Evolutionary conservation across 164 flowering plant species (phyloP), one percentile per base, ranked within the genome.

Genomic region (Berberis vulgaris): DNA sequence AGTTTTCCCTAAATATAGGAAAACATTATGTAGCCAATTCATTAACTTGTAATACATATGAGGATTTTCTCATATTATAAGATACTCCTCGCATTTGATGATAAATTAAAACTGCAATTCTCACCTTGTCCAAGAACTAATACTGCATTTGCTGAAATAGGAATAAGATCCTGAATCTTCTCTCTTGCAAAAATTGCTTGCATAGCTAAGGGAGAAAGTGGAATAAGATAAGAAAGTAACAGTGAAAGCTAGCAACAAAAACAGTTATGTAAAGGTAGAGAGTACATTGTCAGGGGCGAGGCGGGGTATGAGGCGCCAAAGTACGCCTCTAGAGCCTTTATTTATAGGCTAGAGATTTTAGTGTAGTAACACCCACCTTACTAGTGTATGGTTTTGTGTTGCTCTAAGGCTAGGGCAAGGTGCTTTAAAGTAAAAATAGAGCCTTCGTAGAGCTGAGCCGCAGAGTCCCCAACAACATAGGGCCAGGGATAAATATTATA

Each of bases 111-210:
- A 47, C 11, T 5, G n/a, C 7, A 45, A 49, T 56, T 42, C 66
- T 65, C 81, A 91, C 97, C 97, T 84, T 85, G 92, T 59, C 87
- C 96, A 72, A 87, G 91, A 72, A 88, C 54, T 74, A 88, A 67
- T 67, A 81, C 45, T 52, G 82, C 79, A 71, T 84, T 82, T 63
- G 82, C 69, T 69, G 81, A 74, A 44, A 81, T 63, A 49, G 92
- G 77, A 63, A 74, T 65, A 47, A 88, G 57, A 61, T 82, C 85
- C 71, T 76, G 85, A 72, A 91, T 80, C 80, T 79, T 87, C 77
- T 88, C 96, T 77, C 86, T 74, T 40, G 83, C 12, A 78, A 91
- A 88, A 64, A 91, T 84, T 64, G 84, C 82, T 65, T 78, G 81
- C 56, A 62, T 59, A 73, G 79, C 97, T 88, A 66, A 43, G 13